A percentile compares a stretch with the other conserved stretches of the same genome.
Evolutionary conservation across 2,329 filamentous ascomycete genomes (phyloP).

Genomic region (Alternaria gaisen): DNA sequence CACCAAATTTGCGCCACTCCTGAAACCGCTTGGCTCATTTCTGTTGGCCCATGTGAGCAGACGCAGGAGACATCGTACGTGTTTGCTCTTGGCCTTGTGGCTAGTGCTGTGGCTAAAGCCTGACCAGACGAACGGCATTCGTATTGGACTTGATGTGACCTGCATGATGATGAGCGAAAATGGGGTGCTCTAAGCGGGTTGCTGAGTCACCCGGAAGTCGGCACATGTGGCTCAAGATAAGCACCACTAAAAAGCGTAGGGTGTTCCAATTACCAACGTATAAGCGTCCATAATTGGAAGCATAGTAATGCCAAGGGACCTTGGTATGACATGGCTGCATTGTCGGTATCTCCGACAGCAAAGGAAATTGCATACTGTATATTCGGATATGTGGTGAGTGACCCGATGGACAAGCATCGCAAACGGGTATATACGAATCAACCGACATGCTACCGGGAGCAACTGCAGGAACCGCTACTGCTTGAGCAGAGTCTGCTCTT

Average conservation of each 20-base stretch:
- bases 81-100: conserved; percentile 12
- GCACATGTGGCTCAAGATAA: conserved; percentile 8
- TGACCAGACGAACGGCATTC: neutral
- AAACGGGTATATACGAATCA: neutral
- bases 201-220: conserved; percentile 19
- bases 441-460: neutral
- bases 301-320: conserved; percentile 17
- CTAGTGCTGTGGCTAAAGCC: conserved; percentile 17
- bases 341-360: conserved; percentile 7
- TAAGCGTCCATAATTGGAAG: conserved; percentile 7
- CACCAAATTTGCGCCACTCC: conserved; percentile 10
- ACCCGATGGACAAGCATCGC: neutral
- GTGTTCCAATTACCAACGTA: conserved; percentile 8
- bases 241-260: conserved; percentile 9
- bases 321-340: conserved; percentile 20
- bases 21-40: neutral
- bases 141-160: neutral
- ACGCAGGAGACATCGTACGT: conserved; percentile 1
- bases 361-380: neutral
- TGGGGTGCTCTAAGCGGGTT: neutral
- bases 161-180: neutral
- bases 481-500: conserved; percentile 11
- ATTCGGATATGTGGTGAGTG: conserved; percentile 2
- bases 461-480: neutral
- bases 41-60: neutral